Evolutionary conservation across 306 rosid genomes (phyloP).

Genomic region (Medicago truncatula): MtrunA17r5.0-ANR NC_053049.1:49148501-49149000

Average conservation of each 20-base stretch:
- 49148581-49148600: background rate
- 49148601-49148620: background rate
- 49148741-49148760: conserved; percentile 20
- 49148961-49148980: conserved; percentile 26
- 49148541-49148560: conserved; percentile 64
- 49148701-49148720: background rate
- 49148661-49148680: conserved; percentile 34
- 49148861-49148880: conserved; percentile 78
- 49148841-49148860: conserved; percentile 74
- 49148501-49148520: conserved; percentile 65
- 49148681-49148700: background rate
- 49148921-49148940: conserved; percentile 15
- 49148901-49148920: conserved; percentile 58
- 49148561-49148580: conserved; percentile 9
- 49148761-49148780: conserved; percentile 60
- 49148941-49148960: conserved; percentile 42
- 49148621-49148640: conserved; percentile 30
- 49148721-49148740: background rate
- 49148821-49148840: conserved; percentile 58
- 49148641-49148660: conserved; percentile 24
- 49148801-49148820: conserved; percentile 71
- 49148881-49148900: conserved; percentile 81
- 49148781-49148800: conserved; percentile 69
- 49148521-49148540: conserved; percentile 51
- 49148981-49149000: conserved; percentile 29